Percentiles rank a stretch among this genome's conserved stretches.
Evolutionary conservation across 2,329 filamentous ascomycete genomes (phyloP).

Genomic region (Dactylonectria estremocensis): DNA sequence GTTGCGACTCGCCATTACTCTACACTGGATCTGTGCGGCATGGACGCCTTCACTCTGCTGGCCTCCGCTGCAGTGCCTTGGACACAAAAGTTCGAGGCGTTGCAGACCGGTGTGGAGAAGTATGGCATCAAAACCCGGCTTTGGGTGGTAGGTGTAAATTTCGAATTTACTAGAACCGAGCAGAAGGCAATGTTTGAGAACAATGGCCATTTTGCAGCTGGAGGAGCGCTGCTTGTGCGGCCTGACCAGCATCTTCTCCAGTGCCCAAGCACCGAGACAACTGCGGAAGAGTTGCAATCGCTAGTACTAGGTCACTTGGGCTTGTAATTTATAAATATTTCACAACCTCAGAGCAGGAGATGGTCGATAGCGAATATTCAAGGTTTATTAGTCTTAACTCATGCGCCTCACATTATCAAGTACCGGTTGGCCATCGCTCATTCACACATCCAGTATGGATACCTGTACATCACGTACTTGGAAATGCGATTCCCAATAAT

Average conservation of each 20-base stretch:
- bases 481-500: conserved; percentile 31
- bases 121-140: background rate
- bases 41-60: conserved; percentile 15
- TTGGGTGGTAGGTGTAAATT: conserved; percentile 13
- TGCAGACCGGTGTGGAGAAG: background rate
- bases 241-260: conserved; percentile 57
- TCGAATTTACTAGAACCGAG: conserved; percentile 6
- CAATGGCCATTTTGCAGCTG: conserved; percentile 40
- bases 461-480: conserved; percentile 7
- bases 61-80: background rate
- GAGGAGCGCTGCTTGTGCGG: conserved; percentile 52
- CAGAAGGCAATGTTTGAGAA: conserved; percentile 37
- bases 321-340: background rate
- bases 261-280: conserved; percentile 1
- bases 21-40: conserved; percentile 17
- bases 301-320: conserved; percentile 4
- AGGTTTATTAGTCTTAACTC: background rate
- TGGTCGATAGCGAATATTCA: background rate
- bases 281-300: background rate
- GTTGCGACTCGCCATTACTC: conserved; percentile 17
- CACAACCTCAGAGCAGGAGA: background rate
- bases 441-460: background rate
- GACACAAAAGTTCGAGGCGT: conserved; percentile 8
- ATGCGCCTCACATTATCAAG: background rate
- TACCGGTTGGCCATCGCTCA: background rate